A percentile compares a stretch with the other conserved stretches of the same genome.
Conservation (phyloP, 805 yeast genomes). For the Debaryomyces tyrocola region DNA sequence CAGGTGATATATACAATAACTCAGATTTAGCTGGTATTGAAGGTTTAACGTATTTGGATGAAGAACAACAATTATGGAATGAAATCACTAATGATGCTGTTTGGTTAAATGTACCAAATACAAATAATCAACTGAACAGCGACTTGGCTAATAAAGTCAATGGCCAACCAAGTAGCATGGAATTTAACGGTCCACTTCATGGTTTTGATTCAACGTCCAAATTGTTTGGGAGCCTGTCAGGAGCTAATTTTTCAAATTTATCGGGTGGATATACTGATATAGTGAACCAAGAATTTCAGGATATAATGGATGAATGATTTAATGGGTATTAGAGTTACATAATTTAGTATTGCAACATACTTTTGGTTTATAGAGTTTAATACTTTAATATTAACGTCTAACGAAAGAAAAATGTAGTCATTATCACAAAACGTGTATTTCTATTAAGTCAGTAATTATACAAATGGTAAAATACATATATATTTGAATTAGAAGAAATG, state of each 20-base stretch:
- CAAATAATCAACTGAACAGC: neutral
- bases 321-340: neutral
- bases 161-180: too few species aligned
- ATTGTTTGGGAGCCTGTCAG: neutral
- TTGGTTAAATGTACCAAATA: constrained; percentile 50
- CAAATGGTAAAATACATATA: constrained; percentile 4
- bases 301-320: constrained; percentile 16
- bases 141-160: neutral
- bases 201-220: neutral
- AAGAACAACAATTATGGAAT: constrained; percentile 64
- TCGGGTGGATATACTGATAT: constrained; percentile 37
- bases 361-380: too few species aligned
- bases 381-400: too few species aligned
- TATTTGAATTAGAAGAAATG: constrained; percentile 24
- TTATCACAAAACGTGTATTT: too few species aligned
- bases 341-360: too few species aligned
- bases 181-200: neutral
- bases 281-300: constrained; percentile 39
- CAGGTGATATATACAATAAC: constrained; percentile 33
- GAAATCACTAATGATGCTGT: constrained; percentile 76
- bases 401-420: too few species aligned
- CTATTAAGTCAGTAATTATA: neutral
- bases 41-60: constrained; percentile 41
- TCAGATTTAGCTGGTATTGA: constrained; percentile 43
- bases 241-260: neutral